Percentiles rank a stretch among this genome's conserved stretches.
Conservation (phyloP, 2,329 filamentous ascomycete species). For the Seiridium cupressi region DNA sequence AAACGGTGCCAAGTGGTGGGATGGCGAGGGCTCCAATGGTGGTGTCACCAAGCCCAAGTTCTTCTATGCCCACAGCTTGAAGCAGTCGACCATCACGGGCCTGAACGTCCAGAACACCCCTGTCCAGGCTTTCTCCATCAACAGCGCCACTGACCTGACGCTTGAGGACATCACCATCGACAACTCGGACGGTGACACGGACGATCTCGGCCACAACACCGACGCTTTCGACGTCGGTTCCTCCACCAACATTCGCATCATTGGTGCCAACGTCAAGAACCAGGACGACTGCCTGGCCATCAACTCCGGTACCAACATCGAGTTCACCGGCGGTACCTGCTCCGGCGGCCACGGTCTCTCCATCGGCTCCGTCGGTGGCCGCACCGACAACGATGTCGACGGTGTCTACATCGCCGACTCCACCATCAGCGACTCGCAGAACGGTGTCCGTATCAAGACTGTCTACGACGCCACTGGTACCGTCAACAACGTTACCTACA, state of each 20-base stretch:
- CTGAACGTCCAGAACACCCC: conserved; percentile 54
- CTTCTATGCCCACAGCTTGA: conserved; percentile 54
- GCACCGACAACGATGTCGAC: conserved; percentile 51
- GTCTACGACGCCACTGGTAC: conserved; percentile 48
- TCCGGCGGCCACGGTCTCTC: conserved; percentile 55
- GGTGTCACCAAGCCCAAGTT: conserved; percentile 65
- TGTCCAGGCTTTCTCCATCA: conserved; percentile 49
- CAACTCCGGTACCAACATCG: conserved; percentile 47
- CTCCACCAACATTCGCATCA: conserved; percentile 41
- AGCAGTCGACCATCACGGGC: conserved; percentile 44
- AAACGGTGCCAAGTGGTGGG: conserved; percentile 59
- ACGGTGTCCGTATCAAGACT: conserved; percentile 60
- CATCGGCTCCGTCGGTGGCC: conserved; percentile 59
- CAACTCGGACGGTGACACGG: conserved; percentile 50
- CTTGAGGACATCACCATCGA: conserved; percentile 52
- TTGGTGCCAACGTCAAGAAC: conserved; percentile 49
- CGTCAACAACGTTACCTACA: conserved; percentile 52
- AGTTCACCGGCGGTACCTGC: conserved; percentile 41
- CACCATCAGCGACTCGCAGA: conserved; percentile 48
- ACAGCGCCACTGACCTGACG: conserved; percentile 39
- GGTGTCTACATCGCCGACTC: conserved; percentile 49
- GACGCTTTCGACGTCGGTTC: conserved; percentile 49
- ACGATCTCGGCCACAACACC: conserved; percentile 40
- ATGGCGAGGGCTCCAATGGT: conserved; percentile 56
- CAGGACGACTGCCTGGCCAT: conserved; percentile 60